Percentiles rank a stretch among this genome's conserved stretches.
Evolutionary conservation across 306 rosid species (phyloP).

Genomic region (Pterocarpus macrocarpus): DNA sequence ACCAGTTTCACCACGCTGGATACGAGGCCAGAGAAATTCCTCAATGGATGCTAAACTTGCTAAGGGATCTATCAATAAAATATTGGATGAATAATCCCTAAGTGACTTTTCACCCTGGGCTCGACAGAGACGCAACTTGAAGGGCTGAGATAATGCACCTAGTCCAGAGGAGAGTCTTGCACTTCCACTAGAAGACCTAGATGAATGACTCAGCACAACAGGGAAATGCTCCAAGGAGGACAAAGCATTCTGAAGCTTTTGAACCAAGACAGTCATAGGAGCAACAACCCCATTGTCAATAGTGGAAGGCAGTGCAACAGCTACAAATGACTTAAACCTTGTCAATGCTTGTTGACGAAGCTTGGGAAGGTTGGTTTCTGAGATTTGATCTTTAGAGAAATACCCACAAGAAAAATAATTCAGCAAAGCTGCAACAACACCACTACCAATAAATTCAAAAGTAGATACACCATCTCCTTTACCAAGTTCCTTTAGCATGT

Average conservation of each 20-base stretch:
- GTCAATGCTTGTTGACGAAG: slow-evolving; percentile 79
- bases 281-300: slow-evolving; percentile 47
- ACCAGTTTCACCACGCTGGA: slow-evolving; percentile 82
- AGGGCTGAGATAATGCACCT: slow-evolving; percentile 82
- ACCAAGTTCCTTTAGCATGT: slow-evolving; percentile 82
- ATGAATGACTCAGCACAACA: slow-evolving; percentile 85
- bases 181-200: slow-evolving; percentile 84
- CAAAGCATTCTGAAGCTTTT: slow-evolving; percentile 92
- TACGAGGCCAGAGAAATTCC: slow-evolving; percentile 92
- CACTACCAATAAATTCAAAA: slow-evolving; percentile 96
- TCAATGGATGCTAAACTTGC: slow-evolving; percentile 94
- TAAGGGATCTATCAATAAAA: slow-evolving; percentile 86
- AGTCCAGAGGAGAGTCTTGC: slow-evolving; percentile 90
- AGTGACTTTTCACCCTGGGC: slow-evolving; percentile 90
- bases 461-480: slow-evolving; percentile 97
- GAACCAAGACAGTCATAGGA: slow-evolving; percentile 82
- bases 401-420: slow-evolving; percentile 85
- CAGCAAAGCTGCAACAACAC: slow-evolving; percentile 82
- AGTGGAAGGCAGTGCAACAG: slow-evolving; percentile 76
- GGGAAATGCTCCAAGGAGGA: slow-evolving; percentile 94
- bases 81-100: slow-evolving; percentile 88
- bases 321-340: slow-evolving; percentile 80
- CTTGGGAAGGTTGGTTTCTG: slow-evolving; percentile 78
- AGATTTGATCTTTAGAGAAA: slow-evolving; percentile 76
- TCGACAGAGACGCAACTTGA: slow-evolving; percentile 87